Percentiles rank a stretch among this genome's conserved stretches.
Conservation (phyloP, 495 filamentous ascomycete genomes). For the Podospora conica region DNA sequence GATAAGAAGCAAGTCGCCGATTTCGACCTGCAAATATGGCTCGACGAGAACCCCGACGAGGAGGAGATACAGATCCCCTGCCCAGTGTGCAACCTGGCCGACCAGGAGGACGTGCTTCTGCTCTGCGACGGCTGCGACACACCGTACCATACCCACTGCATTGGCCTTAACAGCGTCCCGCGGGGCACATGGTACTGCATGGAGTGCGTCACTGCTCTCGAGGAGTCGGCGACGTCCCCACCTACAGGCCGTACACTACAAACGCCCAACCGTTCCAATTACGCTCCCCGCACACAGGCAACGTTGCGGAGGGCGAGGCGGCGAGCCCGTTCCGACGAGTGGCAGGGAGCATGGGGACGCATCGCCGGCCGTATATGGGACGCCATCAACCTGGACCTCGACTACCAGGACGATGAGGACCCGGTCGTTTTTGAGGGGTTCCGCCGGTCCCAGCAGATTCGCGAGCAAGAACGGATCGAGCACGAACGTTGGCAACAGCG, state of each 20-base stretch:
- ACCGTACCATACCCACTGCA: slow-evolving; percentile 78
- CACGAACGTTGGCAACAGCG: slow-evolving; percentile 72
- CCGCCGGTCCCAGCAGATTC: slow-evolving; percentile 50
- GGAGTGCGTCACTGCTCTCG: slow-evolving; percentile 52
- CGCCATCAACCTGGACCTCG: slow-evolving; percentile 68
- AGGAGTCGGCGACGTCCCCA: slow-evolving; percentile 1
- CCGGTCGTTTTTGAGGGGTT: slow-evolving; percentile 35
- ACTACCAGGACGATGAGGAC: slow-evolving; percentile 76
- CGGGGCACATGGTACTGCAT: slow-evolving; percentile 78
- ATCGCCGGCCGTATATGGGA: slow-evolving; percentile 46
- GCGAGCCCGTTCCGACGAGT: slow-evolving; percentile 44
- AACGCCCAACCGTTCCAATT: slow-evolving; percentile 14
- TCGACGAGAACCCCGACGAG: slow-evolving; percentile 67
- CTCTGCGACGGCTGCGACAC: slow-evolving; percentile 84
- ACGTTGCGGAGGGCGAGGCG: slow-evolving; percentile 40
- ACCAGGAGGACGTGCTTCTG: slow-evolving; percentile 72
- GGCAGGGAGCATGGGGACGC: slow-evolving; percentile 51
- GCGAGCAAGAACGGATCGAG: slow-evolving; percentile 59
- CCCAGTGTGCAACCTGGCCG: slow-evolving; percentile 68
- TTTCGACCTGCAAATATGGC: slow-evolving; percentile 71
- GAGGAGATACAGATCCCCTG: slow-evolving; percentile 63
- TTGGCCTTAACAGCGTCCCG: slow-evolving; percentile 70
- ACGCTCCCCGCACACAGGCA: slow-evolving; percentile 46
- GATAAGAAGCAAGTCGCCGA: slow-evolving; percentile 87
- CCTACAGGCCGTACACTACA: neutral